Conservation (phyloP, 1,284 basidiomycete genomes). For the Mycena citricolor region DNA sequence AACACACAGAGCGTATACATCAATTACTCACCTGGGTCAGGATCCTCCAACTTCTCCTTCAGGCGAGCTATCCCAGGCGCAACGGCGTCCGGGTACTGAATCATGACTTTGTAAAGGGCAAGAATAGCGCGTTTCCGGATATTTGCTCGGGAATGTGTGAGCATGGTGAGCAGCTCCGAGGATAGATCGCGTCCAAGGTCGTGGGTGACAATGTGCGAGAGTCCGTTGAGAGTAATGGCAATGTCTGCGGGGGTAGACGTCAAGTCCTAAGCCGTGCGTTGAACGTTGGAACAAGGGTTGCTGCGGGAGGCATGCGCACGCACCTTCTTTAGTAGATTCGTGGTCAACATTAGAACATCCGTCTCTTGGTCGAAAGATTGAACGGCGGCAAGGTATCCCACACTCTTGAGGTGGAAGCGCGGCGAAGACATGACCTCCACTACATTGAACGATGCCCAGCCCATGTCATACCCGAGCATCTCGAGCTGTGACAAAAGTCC, state of each 20-base stretch:
- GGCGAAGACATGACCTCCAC: constrained; percentile 97
- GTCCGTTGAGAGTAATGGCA: constrained; percentile 81
- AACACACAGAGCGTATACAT: constrained; percentile 2
- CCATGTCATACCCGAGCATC: constrained; percentile 91
- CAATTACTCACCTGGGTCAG: constrained; percentile 64
- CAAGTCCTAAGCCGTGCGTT: constrained; percentile 64
- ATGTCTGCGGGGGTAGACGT: constrained; percentile 76
- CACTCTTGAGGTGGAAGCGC: constrained; percentile 88
- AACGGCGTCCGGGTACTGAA: constrained; percentile 78
- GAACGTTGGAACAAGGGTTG: constrained; percentile 16
- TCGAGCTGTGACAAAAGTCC: constrained; percentile 60
- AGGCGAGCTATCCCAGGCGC: constrained; percentile 69
- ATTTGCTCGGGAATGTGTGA: constrained; percentile 87
- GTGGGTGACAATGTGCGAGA: constrained; percentile 86
- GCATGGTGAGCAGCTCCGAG: constrained; percentile 83
- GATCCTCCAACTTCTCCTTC: constrained; percentile 84
- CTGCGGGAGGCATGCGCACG: constrained; percentile 25
- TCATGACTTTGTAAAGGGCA: constrained; percentile 76
- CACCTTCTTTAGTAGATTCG: constrained; percentile 97
- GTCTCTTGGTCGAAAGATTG: constrained; percentile 94
- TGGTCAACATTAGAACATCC: constrained; percentile 96
- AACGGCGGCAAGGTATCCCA: constrained; percentile 93
- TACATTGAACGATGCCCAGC: constrained; percentile 91
- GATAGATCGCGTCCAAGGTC: constrained; percentile 89
- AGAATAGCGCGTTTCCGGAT: constrained; percentile 90